phyloP scores from a whole-genome alignment of 2,329 filamentous ascomycete species.

The Sporothrix brunneoviolacea region DNA sequence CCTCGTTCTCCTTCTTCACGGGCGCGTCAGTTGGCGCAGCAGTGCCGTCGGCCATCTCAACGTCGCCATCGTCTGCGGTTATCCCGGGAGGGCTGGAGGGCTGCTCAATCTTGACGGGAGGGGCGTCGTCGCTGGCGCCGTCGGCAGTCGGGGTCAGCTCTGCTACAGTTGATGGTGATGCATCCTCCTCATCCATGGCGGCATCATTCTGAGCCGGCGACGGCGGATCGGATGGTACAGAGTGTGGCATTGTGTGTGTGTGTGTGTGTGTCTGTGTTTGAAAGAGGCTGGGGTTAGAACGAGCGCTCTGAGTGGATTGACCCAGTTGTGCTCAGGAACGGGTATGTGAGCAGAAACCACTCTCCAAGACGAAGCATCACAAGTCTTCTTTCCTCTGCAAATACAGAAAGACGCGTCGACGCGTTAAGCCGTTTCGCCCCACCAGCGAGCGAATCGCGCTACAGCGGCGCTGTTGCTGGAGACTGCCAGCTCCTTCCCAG shows the following conservation, averaged over 20 bases:
- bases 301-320: no score
- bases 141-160: not conserved
- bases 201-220: conserved; percentile 21
- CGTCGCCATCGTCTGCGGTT: not conserved
- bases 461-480: not conserved
- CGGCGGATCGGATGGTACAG: conserved; percentile 28
- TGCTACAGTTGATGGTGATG: not conserved
- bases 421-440: conserved; percentile 17
- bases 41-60: conserved; percentile 21
- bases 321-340: no score
- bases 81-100: conserved; percentile 8
- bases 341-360: no score
- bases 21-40: conserved; percentile 15
- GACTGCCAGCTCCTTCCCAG: no score
- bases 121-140: conserved; percentile 21
- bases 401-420: conserved; percentile 19
- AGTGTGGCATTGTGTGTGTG: conserved; percentile 38
- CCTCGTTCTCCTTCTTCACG: conserved; percentile 20
- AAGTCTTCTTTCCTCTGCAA: conserved; percentile 2
- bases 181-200: conserved; percentile 21
- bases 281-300: not conserved
- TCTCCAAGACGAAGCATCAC: not conserved
- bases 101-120: conserved; percentile 12
- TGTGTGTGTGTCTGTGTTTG: not conserved
- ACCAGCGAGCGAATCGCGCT: not conserved